Base-by-base conservation (phyloP, 1,284 basidiomycete genomes). In the Rhodotorula sp. region DNA sequence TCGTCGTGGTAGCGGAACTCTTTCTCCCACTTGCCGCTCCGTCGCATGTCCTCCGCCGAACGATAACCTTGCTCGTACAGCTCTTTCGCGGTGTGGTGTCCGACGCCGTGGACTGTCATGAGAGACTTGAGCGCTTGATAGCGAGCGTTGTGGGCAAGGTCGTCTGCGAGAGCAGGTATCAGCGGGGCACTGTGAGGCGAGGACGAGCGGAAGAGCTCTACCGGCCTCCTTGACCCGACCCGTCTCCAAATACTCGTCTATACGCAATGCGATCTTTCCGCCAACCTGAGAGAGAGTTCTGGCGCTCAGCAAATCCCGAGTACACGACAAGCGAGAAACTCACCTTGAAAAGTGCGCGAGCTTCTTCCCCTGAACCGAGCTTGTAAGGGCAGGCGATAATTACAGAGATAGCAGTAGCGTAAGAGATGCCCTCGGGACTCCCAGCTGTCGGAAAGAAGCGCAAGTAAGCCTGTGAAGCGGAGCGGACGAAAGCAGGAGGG, bases 61-160 rank as follows among this genome's bases (percentile, higher is more conserved):
- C 62, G 58, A 27, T 48, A 65, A 22, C 72, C 69, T 17, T 65
- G 29, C n/a, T n/a, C n/a, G 52, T 71, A 74, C 24, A 73, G 64
- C 30, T 62, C 62, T 30, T 62, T 61, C 2, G 72, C 72, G 11
- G 52, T 57, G 24, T 60, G 57, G 4, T 68, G 64, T 1, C 69
- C 90, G 47, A 92, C 87, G 11, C 89, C 88, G 63, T 92, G 86
- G 68, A 91, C 81, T 2, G 84, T 82, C n/a, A 84, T 82, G 72
- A 92, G 89, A 0, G 81, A 76, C 0, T 83, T 83, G 4, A 91
- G 82, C 0, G 85, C 79, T 56, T 81, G 79, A 78, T 85, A 68
- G 4, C 67, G 67, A 24, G 59, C 62, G 34, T 64, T 68, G 47
- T 44, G 30, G 22, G 24, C 32, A 0, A 68, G 51, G 17, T 68